Evolutionary conservation across 176 grass and related monocot species (phyloP).

Genomic region (Bolboschoenus planiculmis): DNA sequence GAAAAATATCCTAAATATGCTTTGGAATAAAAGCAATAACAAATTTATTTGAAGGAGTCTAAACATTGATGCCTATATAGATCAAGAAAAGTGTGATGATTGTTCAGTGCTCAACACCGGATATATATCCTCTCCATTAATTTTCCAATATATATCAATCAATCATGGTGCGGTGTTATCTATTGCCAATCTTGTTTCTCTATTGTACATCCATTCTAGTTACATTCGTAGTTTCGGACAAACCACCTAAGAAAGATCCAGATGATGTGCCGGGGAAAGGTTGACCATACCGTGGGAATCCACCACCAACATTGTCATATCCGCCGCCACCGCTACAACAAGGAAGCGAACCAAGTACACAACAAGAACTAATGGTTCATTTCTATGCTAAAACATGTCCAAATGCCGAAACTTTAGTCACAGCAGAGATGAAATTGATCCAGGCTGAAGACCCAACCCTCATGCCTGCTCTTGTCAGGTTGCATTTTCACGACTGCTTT

Average conservation of each 20-base stretch:
- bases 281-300: not conserved
- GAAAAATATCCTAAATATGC: not conserved
- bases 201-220: not conserved
- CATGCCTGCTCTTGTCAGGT: slow-evolving; percentile 27
- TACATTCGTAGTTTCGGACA: not conserved
- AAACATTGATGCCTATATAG: not conserved
- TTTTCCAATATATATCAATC: not conserved
- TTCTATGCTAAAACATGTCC: slow-evolving; percentile 48
- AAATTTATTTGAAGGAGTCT: not conserved
- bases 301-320: not conserved
- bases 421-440: not conserved
- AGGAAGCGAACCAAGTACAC: not conserved
- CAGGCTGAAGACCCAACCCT: slow-evolving; percentile 35
- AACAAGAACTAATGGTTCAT: slow-evolving; percentile 15
- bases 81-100: not conserved
- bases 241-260: not conserved
- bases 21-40: not conserved
- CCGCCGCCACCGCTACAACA: not conserved
- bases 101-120: not conserved
- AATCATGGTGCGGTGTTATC: not conserved
- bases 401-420: slow-evolving; percentile 31
- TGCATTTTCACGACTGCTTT: slow-evolving; percentile 74
- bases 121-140: not conserved
- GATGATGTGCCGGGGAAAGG: not conserved
- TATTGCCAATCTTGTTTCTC: not conserved